Conservation (phyloP, 2,329 filamentous ascomycete genomes). For the Neocucurbitaria cava region DNA sequence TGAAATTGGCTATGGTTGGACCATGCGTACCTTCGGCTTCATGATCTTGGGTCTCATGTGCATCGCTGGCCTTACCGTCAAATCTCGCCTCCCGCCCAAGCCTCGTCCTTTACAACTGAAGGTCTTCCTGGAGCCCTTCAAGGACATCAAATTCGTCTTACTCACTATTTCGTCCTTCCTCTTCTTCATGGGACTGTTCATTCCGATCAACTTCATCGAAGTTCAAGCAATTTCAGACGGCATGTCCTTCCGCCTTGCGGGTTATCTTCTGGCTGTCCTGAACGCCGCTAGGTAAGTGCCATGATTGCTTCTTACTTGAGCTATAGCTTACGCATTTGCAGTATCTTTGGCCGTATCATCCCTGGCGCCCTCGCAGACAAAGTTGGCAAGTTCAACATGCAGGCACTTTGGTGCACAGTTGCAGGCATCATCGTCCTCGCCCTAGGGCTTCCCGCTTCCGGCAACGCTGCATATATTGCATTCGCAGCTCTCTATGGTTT, state of each 20-base stretch:
- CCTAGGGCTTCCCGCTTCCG: constrained; percentile 56
- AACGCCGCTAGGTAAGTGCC: constrained; percentile 57
- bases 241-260: constrained; percentile 56
- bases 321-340: constrained; percentile 13
- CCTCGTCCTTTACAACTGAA: constrained; percentile 40
- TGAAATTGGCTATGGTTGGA: constrained; percentile 65
- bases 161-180: constrained; percentile 60
- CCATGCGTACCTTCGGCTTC: constrained; percentile 63
- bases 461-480: constrained; percentile 53
- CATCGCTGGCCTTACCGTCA: constrained; percentile 61
- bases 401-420: constrained; percentile 33
- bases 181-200: constrained; percentile 67
- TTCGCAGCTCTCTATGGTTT: constrained; percentile 60
- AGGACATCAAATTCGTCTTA: constrained; percentile 54
- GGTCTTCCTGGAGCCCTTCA: constrained; percentile 42
- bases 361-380: constrained; percentile 63
- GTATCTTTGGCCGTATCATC: constrained; percentile 63
- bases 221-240: constrained; percentile 55
- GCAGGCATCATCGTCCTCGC: constrained; percentile 56
- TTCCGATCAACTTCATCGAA: constrained; percentile 59
- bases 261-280: constrained; percentile 63
- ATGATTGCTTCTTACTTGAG: background rate
- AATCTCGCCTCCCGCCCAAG: constrained; percentile 56
- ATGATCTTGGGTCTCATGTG: constrained; percentile 66
- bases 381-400: constrained; percentile 61